These are phyloP conservation scores for Cylindrodendrum hubeiense DNA, from an alignment of 2,329 filamentous ascomycete species.

Conservation along the genomic window DNA sequence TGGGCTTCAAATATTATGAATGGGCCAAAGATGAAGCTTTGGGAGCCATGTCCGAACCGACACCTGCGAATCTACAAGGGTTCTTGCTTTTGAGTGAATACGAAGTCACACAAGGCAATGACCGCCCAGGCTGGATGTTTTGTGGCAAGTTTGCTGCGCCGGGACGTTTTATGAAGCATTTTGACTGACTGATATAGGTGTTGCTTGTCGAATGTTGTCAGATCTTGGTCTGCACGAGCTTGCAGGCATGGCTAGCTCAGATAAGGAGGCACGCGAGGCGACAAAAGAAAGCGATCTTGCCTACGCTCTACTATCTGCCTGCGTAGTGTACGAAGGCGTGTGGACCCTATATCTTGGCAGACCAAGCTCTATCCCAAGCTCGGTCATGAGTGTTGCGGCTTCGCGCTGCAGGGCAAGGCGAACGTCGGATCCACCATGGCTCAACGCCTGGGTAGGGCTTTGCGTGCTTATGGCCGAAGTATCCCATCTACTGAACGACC, in stretches of 20 bases:
- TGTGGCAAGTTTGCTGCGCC: constrained; percentile 8
- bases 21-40: constrained; percentile 11
- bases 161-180: background rate
- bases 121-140: constrained; percentile 27
- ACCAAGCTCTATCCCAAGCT: constrained; percentile 25
- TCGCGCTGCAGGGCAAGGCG: constrained; percentile 11
- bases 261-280: background rate
- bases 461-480: constrained; percentile 25
- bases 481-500: constrained; percentile 20
- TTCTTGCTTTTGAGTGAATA: constrained; percentile 26
- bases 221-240: constrained; percentile 28
- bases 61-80: constrained; percentile 25
- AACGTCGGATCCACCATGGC: constrained; percentile 16
- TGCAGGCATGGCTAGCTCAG: background rate
- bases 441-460: constrained; percentile 27
- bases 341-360: constrained; percentile 29
- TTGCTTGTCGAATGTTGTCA: constrained; percentile 25
- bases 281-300: constrained; percentile 11
- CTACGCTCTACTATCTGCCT: constrained; percentile 24
- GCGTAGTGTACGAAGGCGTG: constrained; percentile 21
- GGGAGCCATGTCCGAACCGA: constrained; percentile 23
- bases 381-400: constrained; percentile 12
- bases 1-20: constrained; percentile 18
- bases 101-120: constrained; percentile 26
- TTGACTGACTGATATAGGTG: constrained; percentile 12